phyloP scores from a whole-genome alignment of 768 basidiomycete genomes.

The Agrocybe praecox region DNA sequence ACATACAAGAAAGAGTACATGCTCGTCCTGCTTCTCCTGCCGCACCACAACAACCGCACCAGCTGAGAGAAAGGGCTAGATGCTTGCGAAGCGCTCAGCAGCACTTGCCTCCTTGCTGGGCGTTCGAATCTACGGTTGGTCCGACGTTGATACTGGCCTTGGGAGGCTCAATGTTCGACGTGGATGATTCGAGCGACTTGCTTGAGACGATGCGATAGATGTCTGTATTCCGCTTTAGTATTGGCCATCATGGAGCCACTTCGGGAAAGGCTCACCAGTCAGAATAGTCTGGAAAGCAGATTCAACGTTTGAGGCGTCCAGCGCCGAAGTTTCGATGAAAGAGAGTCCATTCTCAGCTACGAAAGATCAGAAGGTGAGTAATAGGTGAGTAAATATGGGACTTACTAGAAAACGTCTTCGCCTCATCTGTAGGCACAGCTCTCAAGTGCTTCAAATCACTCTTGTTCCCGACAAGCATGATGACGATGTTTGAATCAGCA shows the following conservation, averaged over 20 bases:
- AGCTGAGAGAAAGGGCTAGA: not conserved
- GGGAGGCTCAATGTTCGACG: slow-evolving; percentile 75
- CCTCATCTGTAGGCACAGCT: slow-evolving; percentile 97
- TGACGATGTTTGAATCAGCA: slow-evolving; percentile 90
- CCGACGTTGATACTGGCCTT: slow-evolving; percentile 88
- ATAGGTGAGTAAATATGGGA: slow-evolving; percentile 14
- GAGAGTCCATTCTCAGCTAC: slow-evolving; percentile 88
- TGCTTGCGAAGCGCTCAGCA: slow-evolving; percentile 41
- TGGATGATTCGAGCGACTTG: slow-evolving; percentile 89
- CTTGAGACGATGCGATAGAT: slow-evolving; percentile 97
- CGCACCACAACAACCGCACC: not conserved
- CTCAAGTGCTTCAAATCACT: slow-evolving; percentile 98
- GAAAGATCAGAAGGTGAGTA: slow-evolving; percentile 7
- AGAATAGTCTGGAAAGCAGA: slow-evolving; percentile 96
- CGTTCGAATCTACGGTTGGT: slow-evolving; percentile 67
- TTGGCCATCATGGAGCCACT: not conserved
- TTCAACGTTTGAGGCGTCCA: slow-evolving; percentile 99
- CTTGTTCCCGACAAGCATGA: slow-evolving; percentile 98
- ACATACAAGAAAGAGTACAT: slow-evolving; percentile 10
- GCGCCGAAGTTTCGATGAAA: slow-evolving; percentile 98
- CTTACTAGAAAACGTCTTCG: slow-evolving; percentile 86
- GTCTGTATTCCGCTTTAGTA: slow-evolving; percentile 52
- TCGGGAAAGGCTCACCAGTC: slow-evolving; percentile 58
- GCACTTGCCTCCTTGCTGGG: slow-evolving; percentile 61
- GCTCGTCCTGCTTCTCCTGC: not conserved